Evolutionary conservation across 768 basidiomycete species (phyloP), one percentile per base, ranked within the genome.

Genomic region (Mycena kentingensis): DNA sequence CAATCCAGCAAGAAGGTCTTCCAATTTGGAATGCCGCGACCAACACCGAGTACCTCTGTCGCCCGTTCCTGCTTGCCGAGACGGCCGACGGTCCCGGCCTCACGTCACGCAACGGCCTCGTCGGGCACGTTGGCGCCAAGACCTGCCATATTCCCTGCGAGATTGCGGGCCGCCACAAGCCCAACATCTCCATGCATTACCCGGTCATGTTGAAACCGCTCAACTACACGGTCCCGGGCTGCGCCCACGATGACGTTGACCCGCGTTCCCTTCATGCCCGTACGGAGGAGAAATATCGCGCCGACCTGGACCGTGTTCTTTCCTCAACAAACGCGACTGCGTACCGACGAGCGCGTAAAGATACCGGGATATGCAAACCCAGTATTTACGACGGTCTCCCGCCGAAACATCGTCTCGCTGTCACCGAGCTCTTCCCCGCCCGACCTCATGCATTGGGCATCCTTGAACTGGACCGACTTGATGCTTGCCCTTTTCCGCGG

Each of bases 391-490:
- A 27, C 16, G 70, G 67, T 1, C 45, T 72, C 11, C 62, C 57
- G 2, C 26, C 19, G 0, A 19, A 34, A 3, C 45, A 47, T 6
- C 50, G 39, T 11, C 47, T 67, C 10, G 45, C 46, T 1, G 36
- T 69, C 16, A 67, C 71, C 10, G 18, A 22, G 0, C 56, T 57
- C 18, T 70, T 67, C 50, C 38, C 58, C n/a, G 49, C 49, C n/a
- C 2, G 70, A 74, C 32, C 39, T 62, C 13, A 70, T 72, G 70
- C 72, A 73, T 54, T 60, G 65, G 18, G 36, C 44, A 2, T 25
- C 54, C 12, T 48, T 72, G n/a, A 73, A 72, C 55, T 25, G 65
- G 2, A 35, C 66, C 3, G 70, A 73, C 18, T 55, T 68, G 11
- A 25, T 65, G n/a, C 16, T 68, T 24, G 22, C 35, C 2, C 62